phyloP scores from a whole-genome alignment of 495 filamentous ascomycete species.

The Terfezia boudieri region DNA sequence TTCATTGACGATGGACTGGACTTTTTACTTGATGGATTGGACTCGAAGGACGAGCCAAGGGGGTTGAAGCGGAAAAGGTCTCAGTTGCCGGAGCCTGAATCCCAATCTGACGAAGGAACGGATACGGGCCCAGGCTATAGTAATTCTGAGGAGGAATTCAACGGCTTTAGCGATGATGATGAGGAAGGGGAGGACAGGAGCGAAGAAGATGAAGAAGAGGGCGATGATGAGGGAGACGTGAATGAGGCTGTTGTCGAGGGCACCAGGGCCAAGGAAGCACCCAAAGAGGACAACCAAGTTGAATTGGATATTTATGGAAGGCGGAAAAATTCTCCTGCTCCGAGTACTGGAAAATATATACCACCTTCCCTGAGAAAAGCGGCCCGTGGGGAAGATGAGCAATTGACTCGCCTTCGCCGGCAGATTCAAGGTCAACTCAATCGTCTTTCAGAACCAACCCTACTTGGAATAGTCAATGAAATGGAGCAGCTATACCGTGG shows the following conservation, averaged over 20 bases:
- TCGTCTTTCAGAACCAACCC: conserved; percentile 71
- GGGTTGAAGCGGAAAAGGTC: conserved; percentile 29
- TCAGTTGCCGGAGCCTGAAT: background rate
- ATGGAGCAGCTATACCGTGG: conserved; percentile 63
- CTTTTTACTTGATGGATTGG: conserved; percentile 51
- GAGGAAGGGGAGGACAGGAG: conserved; percentile 23
- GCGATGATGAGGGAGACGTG: conserved; percentile 2
- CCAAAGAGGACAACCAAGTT: conserved; percentile 22
- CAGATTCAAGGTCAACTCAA: conserved; percentile 79
- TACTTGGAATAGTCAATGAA: conserved; percentile 57
- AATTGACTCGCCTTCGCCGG: conserved; percentile 43
- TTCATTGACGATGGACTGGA: conserved; percentile 75
- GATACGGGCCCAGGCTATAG: conserved; percentile 5
- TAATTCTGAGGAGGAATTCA: conserved; percentile 12
- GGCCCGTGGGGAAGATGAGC: conserved; percentile 39
- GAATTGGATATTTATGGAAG: conserved; percentile 27
- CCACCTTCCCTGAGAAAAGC: conserved; percentile 61
- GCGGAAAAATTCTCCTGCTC: conserved; percentile 11
- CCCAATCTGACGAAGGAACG: conserved; percentile 14
- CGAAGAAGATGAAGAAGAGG: conserved; percentile 9
- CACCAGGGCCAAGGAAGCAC: conserved; percentile 16
- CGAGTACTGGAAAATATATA: conserved; percentile 41
- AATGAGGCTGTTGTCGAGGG: conserved; percentile 8
- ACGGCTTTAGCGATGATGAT: conserved; percentile 17
- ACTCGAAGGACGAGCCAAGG: conserved; percentile 43